These are phyloP conservation scores for Musa troglodytarum DNA, from an alignment of 176 grass and related monocot genomes.

Conservation along the genomic window DNA sequence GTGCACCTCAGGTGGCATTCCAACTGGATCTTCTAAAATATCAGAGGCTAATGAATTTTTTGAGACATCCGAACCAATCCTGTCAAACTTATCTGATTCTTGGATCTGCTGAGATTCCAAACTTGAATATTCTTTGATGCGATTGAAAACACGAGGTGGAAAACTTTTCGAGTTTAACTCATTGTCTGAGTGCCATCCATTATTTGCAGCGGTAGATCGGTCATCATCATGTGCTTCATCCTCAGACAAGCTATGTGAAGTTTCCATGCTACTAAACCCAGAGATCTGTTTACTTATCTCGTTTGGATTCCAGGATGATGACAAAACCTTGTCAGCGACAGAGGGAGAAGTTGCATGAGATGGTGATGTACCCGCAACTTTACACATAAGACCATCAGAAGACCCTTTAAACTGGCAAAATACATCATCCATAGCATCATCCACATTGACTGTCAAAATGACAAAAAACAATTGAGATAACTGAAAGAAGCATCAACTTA, in stretches of 20 bases:
- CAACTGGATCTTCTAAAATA: conserved; percentile 50
- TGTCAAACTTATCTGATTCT: conserved; percentile 29
- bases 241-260: conserved; percentile 67
- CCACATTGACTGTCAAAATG: conserved; percentile 56
- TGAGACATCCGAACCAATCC: conserved; percentile 37
- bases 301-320: conserved; percentile 55
- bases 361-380: conserved; percentile 42
- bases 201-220: conserved; percentile 34
- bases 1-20: conserved; percentile 78
- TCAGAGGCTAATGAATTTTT: conserved; percentile 36
- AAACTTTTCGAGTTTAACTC: conserved; percentile 56
- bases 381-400: conserved; percentile 59
- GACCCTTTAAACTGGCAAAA: conserved; percentile 81
- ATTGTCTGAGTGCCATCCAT: conserved; percentile 72
- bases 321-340: conserved; percentile 37
- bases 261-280: conserved; percentile 37
- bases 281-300: conserved; percentile 41
- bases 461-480: neutral
- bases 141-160: conserved; percentile 42
- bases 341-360: conserved; percentile 24
- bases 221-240: conserved; percentile 61
- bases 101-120: conserved; percentile 35
- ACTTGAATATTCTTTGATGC: conserved; percentile 22
- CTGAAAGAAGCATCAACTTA: neutral
- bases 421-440: conserved; percentile 95